Conservation (phyloP, 202 grass and related monocot genomes). For the Zizania palustris region DNA sequence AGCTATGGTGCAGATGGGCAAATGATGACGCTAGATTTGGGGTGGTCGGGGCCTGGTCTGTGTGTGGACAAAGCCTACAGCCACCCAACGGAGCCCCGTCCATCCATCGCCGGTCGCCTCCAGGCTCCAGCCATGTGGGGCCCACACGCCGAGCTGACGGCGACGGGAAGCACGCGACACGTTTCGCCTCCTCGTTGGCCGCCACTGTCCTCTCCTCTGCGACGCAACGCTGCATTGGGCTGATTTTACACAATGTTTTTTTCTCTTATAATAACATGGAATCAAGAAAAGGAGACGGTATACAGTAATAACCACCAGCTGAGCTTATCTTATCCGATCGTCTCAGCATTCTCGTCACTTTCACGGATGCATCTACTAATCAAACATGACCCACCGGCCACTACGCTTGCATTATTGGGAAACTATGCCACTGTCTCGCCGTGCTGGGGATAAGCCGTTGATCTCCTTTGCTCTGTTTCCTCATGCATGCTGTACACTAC, state of each 20-base stretch:
- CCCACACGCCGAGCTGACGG: neutral
- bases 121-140: conserved; percentile 46
- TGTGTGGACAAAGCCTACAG: neutral
- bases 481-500: neutral
- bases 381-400: conserved; percentile 30
- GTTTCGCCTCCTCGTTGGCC: conserved; percentile 47
- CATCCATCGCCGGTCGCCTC: conserved; percentile 32
- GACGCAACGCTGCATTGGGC: no score
- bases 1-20: no score
- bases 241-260: no score
- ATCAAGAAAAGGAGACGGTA: no score
- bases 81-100: neutral
- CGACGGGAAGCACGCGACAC: neutral
- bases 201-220: no score
- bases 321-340: conserved; percentile 51
- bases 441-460: conserved; percentile 9
- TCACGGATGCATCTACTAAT: conserved; percentile 4
- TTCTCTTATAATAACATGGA: no score
- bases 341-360: conserved; percentile 24
- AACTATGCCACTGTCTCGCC: neutral
- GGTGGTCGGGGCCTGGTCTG: no score
- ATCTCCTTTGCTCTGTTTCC: neutral
- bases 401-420: conserved; percentile 22
- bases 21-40: no score
- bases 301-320: neutral